Conservation (phyloP, 345 rosid species). For the Sisymbrium irio region DNA sequence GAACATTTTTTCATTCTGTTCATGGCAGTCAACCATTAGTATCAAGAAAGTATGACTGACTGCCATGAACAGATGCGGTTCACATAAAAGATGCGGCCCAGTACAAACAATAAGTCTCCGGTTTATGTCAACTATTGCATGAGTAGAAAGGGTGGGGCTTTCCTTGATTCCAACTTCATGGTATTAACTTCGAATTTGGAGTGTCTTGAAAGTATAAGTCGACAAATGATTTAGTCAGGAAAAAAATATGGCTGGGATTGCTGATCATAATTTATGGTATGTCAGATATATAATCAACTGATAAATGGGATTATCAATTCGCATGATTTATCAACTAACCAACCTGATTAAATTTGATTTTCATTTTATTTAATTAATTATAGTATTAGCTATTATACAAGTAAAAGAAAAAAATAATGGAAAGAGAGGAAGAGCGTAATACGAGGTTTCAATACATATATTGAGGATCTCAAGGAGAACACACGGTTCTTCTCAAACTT, state of each 20-base stretch:
- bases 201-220: not conserved
- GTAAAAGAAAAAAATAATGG: not conserved
- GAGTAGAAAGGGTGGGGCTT: not conserved
- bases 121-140: not conserved
- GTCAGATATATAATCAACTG: not conserved
- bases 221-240: not conserved
- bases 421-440: slow-evolving; percentile 27
- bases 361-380: too few relatives aligned
- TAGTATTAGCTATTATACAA: not conserved
- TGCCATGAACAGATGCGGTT: too few relatives aligned
- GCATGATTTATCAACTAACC: not conserved
- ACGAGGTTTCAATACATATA: slow-evolving; percentile 13
- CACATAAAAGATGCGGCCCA: not conserved
- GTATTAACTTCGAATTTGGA: too few relatives aligned
- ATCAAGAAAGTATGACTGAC: too few relatives aligned
- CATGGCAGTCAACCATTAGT: too few relatives aligned
- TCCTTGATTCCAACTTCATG: not conserved
- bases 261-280: not conserved
- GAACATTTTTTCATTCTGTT: too few relatives aligned
- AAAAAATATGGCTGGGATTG: not conserved
- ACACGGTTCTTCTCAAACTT: slow-evolving; percentile 15
- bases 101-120: not conserved
- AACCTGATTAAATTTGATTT: not conserved
- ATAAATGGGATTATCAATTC: not conserved
- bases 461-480: slow-evolving; percentile 12